Evolutionary conservation across 306 rosid genomes (phyloP).

Genomic region (Prunus campanulata): DNA sequence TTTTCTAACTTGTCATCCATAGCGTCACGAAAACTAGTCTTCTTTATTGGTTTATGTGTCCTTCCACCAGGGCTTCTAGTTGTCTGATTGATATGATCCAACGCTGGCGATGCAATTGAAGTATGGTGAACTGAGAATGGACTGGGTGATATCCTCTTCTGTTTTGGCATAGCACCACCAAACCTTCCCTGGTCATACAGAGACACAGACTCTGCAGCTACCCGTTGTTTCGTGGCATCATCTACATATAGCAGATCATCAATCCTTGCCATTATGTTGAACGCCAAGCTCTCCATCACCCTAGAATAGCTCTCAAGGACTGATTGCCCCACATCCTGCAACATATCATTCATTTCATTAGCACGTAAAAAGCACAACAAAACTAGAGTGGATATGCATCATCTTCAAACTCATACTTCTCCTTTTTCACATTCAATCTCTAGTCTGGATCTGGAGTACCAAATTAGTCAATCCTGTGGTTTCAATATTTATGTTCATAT

Average conservation of each 20-base stretch:
- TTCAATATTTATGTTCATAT: neutral
- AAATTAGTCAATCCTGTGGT: neutral
- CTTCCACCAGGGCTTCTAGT: conserved; percentile 9
- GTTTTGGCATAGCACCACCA: conserved; percentile 15
- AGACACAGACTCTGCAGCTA: conserved; percentile 24
- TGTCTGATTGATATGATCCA: conserved; percentile 5
- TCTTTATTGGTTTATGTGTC: conserved; percentile 13
- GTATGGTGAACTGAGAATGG: conserved; percentile 21
- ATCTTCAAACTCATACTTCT: neutral
- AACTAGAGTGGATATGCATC: neutral
- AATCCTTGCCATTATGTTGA: conserved; percentile 46
- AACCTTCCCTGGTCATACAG: conserved; percentile 24
- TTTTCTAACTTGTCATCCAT: conserved; percentile 24
- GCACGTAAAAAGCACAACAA: neutral
- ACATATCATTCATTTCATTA: neutral
- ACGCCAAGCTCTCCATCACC: conserved; percentile 54
- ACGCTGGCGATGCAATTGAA: conserved; percentile 5
- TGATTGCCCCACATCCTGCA: conserved; percentile 49
- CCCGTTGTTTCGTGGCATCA: conserved; percentile 38
- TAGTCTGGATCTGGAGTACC: neutral
- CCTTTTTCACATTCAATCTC: neutral
- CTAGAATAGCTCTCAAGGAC: conserved; percentile 53
- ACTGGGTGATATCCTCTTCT: conserved; percentile 22
- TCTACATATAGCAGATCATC: conserved; percentile 49
- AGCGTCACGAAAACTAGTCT: neutral